A percentile compares a stretch with the other conserved stretches of the same genome.
phyloP scores from a whole-genome alignment of 1,284 basidiomycete genomes.

The Vanrija sp. region DNA sequence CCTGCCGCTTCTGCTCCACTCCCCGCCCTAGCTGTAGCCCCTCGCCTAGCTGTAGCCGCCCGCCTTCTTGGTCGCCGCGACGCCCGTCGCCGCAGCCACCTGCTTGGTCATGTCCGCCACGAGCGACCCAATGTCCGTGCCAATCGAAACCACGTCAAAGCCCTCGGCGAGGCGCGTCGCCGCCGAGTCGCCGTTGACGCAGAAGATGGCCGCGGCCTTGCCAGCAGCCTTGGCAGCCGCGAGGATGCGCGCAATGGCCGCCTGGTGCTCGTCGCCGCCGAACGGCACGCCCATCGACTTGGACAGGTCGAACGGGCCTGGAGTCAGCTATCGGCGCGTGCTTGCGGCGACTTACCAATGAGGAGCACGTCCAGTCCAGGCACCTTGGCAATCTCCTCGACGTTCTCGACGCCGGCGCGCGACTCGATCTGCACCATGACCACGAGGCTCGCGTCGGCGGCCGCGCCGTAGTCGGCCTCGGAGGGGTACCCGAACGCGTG shows the following conservation, averaged over 20 bases:
- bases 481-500: slow-evolving; percentile 11
- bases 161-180: slow-evolving; percentile 56
- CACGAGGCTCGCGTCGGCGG: slow-evolving; percentile 57
- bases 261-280: slow-evolving; percentile 49
- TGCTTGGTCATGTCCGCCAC: slow-evolving; percentile 24
- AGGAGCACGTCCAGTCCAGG: slow-evolving; percentile 62
- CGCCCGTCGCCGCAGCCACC: slow-evolving; percentile 16
- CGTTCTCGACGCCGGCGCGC: slow-evolving; percentile 58
- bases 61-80: slow-evolving; percentile 4
- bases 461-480: slow-evolving; percentile 54
- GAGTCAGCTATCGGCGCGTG: background rate
- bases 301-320: slow-evolving; percentile 60
- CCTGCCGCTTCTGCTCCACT: no score
- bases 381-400: slow-evolving; percentile 60
- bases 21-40: background rate
- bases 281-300: slow-evolving; percentile 29
- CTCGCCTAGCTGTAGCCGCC: slow-evolving; percentile 8
- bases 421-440: slow-evolving; percentile 67
- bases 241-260: slow-evolving; percentile 59
- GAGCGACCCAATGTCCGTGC: slow-evolving; percentile 30
- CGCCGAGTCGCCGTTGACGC: slow-evolving; percentile 56
- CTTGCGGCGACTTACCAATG: slow-evolving; percentile 51
- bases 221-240: slow-evolving; percentile 56
- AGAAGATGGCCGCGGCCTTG: slow-evolving; percentile 56
- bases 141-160: slow-evolving; percentile 51